phyloP scores from a whole-genome alignment of 2,329 filamentous ascomycete genomes.

The Colletotrichum sp. region DNA sequence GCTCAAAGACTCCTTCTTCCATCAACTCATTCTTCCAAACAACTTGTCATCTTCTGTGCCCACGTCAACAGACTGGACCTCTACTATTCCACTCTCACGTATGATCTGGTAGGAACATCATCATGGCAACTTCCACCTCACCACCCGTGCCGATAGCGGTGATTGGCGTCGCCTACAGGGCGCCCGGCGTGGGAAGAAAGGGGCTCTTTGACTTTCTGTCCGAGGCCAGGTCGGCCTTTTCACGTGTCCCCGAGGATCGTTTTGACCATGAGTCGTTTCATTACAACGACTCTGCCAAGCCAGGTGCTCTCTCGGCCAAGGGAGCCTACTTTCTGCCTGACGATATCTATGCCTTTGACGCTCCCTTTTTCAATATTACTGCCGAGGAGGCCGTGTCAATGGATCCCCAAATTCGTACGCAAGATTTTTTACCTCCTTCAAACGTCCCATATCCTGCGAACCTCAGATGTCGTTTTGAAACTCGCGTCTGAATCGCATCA shows the following conservation, averaged over 20 bases:
- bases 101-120: background rate
- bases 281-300: background rate
- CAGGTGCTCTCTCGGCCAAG: background rate
- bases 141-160: background rate
- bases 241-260: background rate
- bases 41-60: background rate
- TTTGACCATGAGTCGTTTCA: background rate
- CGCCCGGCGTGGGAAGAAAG: background rate
- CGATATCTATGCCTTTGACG: background rate
- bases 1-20: background rate
- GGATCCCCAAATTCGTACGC: background rate
- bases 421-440: accelerated
- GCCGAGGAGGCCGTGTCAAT: background rate
- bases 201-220: background rate
- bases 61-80: background rate
- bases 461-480: background rate
- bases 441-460: background rate
- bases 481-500: background rate
- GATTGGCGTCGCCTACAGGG: background rate
- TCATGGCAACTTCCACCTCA: background rate
- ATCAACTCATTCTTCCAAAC: background rate
- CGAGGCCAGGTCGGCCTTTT: background rate
- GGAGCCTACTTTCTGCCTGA: background rate
- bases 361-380: background rate
- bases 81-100: background rate